A percentile compares a stretch with the other conserved stretches of the same genome.
Evolutionary conservation across 2,329 filamentous ascomycete genomes (phyloP).

Genomic region (Botrytis porri): DNA sequence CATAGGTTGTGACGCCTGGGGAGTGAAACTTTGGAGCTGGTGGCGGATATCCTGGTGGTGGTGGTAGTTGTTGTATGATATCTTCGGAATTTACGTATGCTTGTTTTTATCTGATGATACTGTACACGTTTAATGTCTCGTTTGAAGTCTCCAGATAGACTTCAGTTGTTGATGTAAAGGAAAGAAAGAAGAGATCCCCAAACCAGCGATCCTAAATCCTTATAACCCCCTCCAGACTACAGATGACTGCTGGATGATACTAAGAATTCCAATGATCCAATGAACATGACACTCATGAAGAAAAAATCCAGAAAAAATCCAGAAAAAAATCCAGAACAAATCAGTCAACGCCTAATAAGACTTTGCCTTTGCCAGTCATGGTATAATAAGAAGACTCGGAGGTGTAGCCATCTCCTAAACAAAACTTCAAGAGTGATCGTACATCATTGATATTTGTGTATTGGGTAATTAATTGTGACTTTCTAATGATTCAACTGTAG

Average conservation of each 20-base stretch:
- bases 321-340: neutral
- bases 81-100: neutral
- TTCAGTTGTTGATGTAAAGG: neutral
- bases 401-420: neutral
- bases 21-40: neutral
- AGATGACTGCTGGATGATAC: neutral
- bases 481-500: fast-evolving
- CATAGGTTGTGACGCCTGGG: neutral
- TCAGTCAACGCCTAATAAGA: neutral
- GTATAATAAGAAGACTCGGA: too few species aligned
- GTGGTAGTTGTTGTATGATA: neutral
- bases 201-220: neutral
- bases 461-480: too few species aligned
- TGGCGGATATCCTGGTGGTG: neutral
- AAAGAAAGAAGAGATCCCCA: neutral
- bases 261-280: neutral
- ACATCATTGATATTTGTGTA: too few species aligned
- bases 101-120: neutral
- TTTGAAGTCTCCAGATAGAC: neutral
- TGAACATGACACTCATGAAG: fast-evolving
- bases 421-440: neutral
- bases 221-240: neutral
- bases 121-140: neutral
- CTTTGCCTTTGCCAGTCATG: neutral
- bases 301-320: neutral